Base-by-base conservation (phyloP, 257 asterid species). In the Solanum megistacrolobum region DNA sequence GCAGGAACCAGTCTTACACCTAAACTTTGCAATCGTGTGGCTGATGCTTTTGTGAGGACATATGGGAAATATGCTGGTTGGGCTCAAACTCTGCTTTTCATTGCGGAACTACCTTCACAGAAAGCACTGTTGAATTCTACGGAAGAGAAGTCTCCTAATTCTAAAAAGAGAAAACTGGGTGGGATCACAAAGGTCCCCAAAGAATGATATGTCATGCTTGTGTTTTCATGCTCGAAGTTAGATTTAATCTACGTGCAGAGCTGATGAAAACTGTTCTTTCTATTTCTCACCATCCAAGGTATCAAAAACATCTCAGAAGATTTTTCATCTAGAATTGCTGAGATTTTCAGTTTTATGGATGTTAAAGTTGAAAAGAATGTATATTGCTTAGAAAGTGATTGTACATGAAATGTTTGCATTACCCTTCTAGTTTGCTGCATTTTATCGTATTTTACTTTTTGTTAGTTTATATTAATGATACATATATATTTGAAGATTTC, bases 41-140 rank as follows among this genome's bases (percentile, higher is more conserved):
- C 98, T 2, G 95, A 96, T 90, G 99, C 98, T 84, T 97, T 97
- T 69, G 94, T 96, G 91, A 92, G 92, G 82, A 97, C 93, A 90
- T 97, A 97, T 79, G 99, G 99, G 52, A 94, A 93, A 89, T 97
- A 93, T 91, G 99, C 99, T 11, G 99, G 99, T n/a, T 97, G 99
- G 99, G 99, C 99, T 11, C 99, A 97, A 85, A 97, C 99, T 83
- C 94, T 97, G 83, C 98, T 97, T 29, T 97, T 97, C 93, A 95
- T 97, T 86, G 89, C 99, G 12, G 98, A 97, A 88, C 92, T 97
- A 82, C 99, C 99, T 88, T 91, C 99, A 78, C 99, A 97, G 91
- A 96, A 94, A 93, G 94, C 98, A 21, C 86, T 94, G 55, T 86
- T 97, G 85, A 87, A 36, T 48, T 78, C 86, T 9, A 78, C 87